A percentile compares a stretch with the other conserved stretches of the same genome.
Conservation (phyloP, 2,329 filamentous ascomycete species). For the Epichloe typhina region DNA sequence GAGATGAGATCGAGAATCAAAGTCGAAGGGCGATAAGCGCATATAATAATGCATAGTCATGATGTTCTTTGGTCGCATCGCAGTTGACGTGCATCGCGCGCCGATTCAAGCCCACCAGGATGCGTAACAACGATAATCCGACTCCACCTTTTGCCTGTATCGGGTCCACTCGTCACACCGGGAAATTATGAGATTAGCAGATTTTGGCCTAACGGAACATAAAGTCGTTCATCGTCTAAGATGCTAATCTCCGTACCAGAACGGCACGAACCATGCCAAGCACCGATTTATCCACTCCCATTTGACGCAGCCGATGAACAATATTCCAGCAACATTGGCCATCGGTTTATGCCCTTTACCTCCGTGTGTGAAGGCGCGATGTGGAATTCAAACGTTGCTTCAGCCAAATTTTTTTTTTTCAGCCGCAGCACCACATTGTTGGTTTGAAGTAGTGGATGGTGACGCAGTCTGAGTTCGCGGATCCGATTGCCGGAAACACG, state of each 20-base stretch:
- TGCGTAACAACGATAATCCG: constrained; percentile 5
- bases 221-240: no score
- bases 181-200: no score
- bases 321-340: no score
- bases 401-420: no score
- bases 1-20: background rate
- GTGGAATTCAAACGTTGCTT: no score
- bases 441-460: background rate
- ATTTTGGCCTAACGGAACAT: no score
- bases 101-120: background rate
- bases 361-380: no score
- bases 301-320: no score
- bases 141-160: background rate
- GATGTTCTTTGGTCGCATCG: background rate
- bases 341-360: no score
- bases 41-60: background rate
- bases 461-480: background rate
- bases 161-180: background rate
- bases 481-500: background rate
- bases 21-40: background rate
- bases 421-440: no score
- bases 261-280: background rate
- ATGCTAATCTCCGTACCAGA: constrained; percentile 10
- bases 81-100: background rate
- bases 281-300: background rate